Conservation (phyloP, 2,329 filamentous ascomycete species). For the Domatiomyces catenatus region DNA sequence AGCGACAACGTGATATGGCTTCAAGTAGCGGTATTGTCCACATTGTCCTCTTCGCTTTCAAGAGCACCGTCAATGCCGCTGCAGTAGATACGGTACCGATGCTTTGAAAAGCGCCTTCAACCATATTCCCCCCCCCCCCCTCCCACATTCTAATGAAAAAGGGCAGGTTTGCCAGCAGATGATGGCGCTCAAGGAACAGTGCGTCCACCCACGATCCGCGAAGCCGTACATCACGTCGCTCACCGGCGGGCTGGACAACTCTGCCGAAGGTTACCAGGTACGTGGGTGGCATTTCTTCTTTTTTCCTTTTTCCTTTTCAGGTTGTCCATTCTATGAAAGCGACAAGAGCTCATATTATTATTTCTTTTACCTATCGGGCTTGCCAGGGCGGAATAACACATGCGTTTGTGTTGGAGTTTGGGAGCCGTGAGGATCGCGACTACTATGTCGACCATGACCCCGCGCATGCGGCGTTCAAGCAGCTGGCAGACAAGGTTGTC, state of each 20-base stretch:
- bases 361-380: no score
- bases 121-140: no score
- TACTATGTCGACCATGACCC: conserved; percentile 56
- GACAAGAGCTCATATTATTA: no score
- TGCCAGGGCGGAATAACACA: conserved; percentile 52
- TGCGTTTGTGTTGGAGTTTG: conserved; percentile 54
- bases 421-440: conserved; percentile 45
- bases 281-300: conserved; percentile 11
- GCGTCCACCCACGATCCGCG: conserved; percentile 43
- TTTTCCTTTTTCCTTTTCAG: no score
- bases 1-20: no score
- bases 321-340: no score
- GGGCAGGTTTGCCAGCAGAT: conserved; percentile 41
- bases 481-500: conserved; percentile 26
- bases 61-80: neutral
- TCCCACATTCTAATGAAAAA: neutral
- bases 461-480: conserved; percentile 45
- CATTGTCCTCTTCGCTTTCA: neutral
- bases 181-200: conserved; percentile 41
- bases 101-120: neutral
- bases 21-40: neutral
- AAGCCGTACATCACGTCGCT: conserved; percentile 45
- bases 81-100: neutral
- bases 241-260: conserved; percentile 47
- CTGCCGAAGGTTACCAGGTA: conserved; percentile 46